phyloP scores from a whole-genome alignment of 2,329 filamentous ascomycete species.

The Aspergillus quadrilineatus region DNA sequence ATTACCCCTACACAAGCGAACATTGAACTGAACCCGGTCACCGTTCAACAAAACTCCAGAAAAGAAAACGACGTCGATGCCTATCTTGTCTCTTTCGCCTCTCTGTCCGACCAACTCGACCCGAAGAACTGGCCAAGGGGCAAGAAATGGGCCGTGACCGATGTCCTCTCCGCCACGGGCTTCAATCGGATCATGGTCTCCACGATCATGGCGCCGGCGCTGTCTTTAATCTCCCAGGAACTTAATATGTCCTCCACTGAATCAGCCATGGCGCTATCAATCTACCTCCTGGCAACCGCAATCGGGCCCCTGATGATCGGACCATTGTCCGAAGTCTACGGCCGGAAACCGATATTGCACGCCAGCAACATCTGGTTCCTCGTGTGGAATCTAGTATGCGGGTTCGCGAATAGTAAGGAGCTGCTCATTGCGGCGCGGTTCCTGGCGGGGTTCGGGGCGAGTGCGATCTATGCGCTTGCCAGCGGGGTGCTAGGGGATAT shows the following conservation, averaged over 20 bases:
- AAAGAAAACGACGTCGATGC: neutral
- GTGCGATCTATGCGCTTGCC: conserved; percentile 3
- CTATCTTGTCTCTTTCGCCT: neutral
- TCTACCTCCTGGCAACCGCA: conserved; percentile 9
- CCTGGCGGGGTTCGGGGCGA: conserved; percentile 8
- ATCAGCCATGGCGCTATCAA: conserved; percentile 7
- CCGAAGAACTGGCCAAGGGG: conserved; percentile 4
- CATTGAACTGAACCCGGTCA: neutral
- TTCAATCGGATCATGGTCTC: conserved; percentile 12
- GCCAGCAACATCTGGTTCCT: conserved; percentile 10
- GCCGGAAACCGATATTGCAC: conserved; percentile 7
- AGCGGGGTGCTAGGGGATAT: conserved; percentile 2
- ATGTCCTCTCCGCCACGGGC: conserved; percentile 1
- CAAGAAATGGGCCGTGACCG: conserved; percentile 7
- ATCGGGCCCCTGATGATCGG: conserved; percentile 7
- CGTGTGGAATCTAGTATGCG: conserved; percentile 8
- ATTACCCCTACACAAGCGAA: neutral
- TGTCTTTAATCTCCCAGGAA: conserved; percentile 1
- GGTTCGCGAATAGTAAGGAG: conserved; percentile 5
- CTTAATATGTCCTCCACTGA: conserved; percentile 6
- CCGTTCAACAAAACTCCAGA: neutral
- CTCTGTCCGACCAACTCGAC: neutral
- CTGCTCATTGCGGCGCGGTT: conserved; percentile 6
- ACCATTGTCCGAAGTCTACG: conserved; percentile 9
- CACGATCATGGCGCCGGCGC: conserved; percentile 9